Evolutionary conservation across 2,329 filamentous ascomycete species (phyloP), one percentile per base, ranked within the genome.

Genomic region (Albifimbria verrucaria): DNA sequence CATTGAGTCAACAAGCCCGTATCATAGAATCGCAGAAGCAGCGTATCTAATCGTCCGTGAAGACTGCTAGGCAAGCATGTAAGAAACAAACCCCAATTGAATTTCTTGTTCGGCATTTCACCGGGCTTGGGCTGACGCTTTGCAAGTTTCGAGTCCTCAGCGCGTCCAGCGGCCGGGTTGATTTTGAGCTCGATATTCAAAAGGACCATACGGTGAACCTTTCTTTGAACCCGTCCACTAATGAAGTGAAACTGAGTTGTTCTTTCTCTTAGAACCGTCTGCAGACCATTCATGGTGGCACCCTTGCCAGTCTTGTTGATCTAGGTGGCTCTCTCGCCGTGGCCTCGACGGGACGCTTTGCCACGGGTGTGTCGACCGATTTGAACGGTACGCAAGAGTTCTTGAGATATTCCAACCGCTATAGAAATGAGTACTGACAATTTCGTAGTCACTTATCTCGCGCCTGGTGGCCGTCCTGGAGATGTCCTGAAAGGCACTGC

Each of bases 271-370:
- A 92, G 87, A 93, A 93, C 65, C 85, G 89, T 1, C 75, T 93
- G 0, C 81, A 85, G 50, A 92, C 87, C 32, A 79, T 92, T 24
- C 89, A 93, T 62, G 89, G 89, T 18, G 89, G 89, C 4, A 90
- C 89, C 0, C 85, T 93, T 24, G 89, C 89, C 3, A 89, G 85
- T 65, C 86, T 92, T 72, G 86, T 87, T 24, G 85, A 87, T 56
- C 72, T 87, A 0, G 83, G 83, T 11, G 84, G 84, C 15, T 87
- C 84, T 0, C 73, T 87, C 3, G 85, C 84, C 10, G 83, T 87
- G 3, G 84, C 84, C 1, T 87, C 85, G 1, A 83, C 79, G 57
- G 84, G 84, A 0, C 71, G 83, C 1, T 87, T 81, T 60, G 76
- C 78, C 18, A 87, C 84, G 0, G 84, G 84, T 11, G 84, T 87